A percentile compares a stretch with the other conserved stretches of the same genome.
Evolutionary conservation across 2,329 filamentous ascomycete genomes (phyloP).

Genomic region (Fusarium sp.): DNA sequence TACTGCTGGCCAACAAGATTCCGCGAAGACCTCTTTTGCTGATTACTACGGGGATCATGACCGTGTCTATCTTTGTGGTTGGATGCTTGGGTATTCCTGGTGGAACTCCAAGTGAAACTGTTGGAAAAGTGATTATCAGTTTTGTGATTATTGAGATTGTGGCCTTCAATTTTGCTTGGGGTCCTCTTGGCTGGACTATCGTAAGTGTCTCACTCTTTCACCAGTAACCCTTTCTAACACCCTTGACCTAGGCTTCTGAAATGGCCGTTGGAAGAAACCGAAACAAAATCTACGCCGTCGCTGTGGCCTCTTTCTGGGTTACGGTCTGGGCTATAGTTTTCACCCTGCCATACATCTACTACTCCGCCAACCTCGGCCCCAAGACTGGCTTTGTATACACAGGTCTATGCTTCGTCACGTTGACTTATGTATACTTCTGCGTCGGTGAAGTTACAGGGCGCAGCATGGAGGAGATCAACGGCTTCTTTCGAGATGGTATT

Average conservation of each 20-base stretch:
- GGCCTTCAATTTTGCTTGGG: constrained; percentile 57
- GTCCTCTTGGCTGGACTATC: constrained; percentile 52
- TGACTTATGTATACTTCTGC: constrained; percentile 51
- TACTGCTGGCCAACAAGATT: constrained; percentile 53
- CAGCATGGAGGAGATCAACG: constrained; percentile 44
- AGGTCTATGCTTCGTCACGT: constrained; percentile 45
- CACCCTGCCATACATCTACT: constrained; percentile 54
- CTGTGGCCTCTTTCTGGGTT: constrained; percentile 56
- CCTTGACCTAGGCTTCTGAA: constrained; percentile 48
- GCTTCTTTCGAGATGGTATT: constrained; percentile 41
- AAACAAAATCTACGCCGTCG: constrained; percentile 44
- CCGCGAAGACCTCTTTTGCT: constrained; percentile 51
- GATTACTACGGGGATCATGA: constrained; percentile 51
- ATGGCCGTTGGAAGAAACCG: constrained; percentile 59
- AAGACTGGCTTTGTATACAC: constrained; percentile 52
- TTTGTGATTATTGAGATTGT: constrained; percentile 55
- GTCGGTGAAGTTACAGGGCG: constrained; percentile 45
- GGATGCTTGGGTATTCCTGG: constrained; percentile 52
- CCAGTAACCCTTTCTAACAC: background rate
- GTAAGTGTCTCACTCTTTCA: constrained; percentile 13
- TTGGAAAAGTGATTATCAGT: constrained; percentile 52
- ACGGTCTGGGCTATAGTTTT: constrained; percentile 54
- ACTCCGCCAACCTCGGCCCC: constrained; percentile 49
- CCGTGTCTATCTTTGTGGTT: constrained; percentile 52
- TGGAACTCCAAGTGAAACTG: constrained; percentile 35